Evolutionary conservation across 2,329 filamentous ascomycete species (phyloP).

Genomic region (Aspergillus pseudoviridinutans): DNA sequence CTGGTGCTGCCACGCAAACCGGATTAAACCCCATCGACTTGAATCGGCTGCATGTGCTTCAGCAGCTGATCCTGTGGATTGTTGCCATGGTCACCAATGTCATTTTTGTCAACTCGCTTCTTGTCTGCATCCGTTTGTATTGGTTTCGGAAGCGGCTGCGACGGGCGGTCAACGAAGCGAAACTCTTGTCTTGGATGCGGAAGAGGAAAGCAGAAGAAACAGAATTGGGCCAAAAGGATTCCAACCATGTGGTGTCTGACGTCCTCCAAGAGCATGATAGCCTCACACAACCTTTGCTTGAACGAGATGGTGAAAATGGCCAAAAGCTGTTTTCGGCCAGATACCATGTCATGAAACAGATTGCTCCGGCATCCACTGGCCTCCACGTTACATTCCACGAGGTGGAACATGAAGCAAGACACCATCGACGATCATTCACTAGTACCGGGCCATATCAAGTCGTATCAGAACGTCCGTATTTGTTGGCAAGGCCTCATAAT

Average conservation of each 20-base stretch:
- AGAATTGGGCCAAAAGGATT: background rate
- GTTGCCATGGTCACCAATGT: conserved; percentile 72
- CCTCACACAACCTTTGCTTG: conserved; percentile 6
- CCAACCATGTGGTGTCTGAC: background rate
- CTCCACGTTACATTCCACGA: conserved; percentile 30
- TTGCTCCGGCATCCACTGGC: conserved; percentile 6
- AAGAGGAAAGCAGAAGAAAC: conserved; percentile 25
- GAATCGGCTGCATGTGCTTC: conserved; percentile 63
- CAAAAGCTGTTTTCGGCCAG: background rate
- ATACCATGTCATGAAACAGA: conserved; percentile 6
- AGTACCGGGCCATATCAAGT: conserved; percentile 13
- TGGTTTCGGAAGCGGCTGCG: conserved; percentile 97
- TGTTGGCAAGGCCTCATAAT: background rate
- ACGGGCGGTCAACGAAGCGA: conserved; percentile 68
- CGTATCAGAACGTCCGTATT: conserved; percentile 12
- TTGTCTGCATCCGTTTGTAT: conserved; percentile 85
- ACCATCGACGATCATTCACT: conserved; percentile 17
- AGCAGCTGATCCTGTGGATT: conserved; percentile 67
- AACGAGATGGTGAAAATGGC: background rate
- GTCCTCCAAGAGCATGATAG: background rate
- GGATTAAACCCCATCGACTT: conserved; percentile 73
- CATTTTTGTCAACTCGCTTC: conserved; percentile 73
- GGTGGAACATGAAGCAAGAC: conserved; percentile 10
- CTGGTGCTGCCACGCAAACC: conserved; percentile 80
- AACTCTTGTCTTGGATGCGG: conserved; percentile 56